Percentiles rank a stretch among this genome's conserved stretches.
Conservation (phyloP, 345 rosid genomes). For the Triadica sebifera region DNA sequence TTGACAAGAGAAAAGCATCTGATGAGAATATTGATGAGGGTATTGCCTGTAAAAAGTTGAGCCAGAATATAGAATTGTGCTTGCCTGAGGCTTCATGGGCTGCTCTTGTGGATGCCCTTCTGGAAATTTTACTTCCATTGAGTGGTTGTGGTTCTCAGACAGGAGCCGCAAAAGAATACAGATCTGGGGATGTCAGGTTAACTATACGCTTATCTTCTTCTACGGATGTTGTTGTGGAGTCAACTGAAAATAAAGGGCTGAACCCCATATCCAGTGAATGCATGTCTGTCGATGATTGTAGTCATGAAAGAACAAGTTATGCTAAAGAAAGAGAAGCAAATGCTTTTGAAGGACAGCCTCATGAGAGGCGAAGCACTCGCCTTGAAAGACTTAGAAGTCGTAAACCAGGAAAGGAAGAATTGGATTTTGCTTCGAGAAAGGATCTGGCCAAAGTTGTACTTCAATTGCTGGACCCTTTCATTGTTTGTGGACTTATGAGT, state of each 20-base stretch:
- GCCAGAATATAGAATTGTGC: constrained; percentile 50
- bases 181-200: constrained; percentile 79
- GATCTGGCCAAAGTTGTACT: constrained; percentile 62
- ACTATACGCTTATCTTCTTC: constrained; percentile 43
- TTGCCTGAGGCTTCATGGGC: constrained; percentile 71
- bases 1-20: constrained; percentile 75
- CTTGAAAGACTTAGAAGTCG: constrained; percentile 93
- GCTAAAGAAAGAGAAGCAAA: constrained; percentile 55
- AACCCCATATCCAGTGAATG: constrained; percentile 36
- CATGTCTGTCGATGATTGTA: constrained; percentile 43
- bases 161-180: constrained; percentile 25
- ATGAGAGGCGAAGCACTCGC: constrained; percentile 96
- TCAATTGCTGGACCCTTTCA: constrained; percentile 70
- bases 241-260: constrained; percentile 41
- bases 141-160: constrained; percentile 34
- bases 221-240: constrained; percentile 40
- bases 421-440: constrained; percentile 56
- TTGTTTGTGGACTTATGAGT: constrained; percentile 34
- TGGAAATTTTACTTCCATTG: constrained; percentile 64
- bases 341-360: constrained; percentile 69
- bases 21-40: constrained; percentile 47
- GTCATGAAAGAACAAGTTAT: constrained; percentile 41
- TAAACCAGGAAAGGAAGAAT: constrained; percentile 87
- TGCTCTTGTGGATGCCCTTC: constrained; percentile 59
- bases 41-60: constrained; percentile 53